These are phyloP conservation scores for Suhomyces chickasaworum DNA, from an alignment of 1,139 yeast genomes.

Conservation along the genomic window DNA sequence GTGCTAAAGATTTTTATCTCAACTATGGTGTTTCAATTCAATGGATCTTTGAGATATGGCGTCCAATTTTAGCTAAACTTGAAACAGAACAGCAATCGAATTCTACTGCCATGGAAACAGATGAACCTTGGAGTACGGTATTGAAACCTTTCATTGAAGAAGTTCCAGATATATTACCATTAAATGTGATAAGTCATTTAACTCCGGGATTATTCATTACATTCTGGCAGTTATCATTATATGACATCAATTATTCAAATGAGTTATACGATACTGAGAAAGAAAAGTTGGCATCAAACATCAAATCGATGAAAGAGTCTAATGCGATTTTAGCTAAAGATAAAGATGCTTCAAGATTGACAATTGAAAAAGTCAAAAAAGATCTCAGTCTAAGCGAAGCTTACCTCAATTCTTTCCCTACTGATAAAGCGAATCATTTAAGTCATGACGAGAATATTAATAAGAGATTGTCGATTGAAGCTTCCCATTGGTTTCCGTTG, in stretches of 20 bases:
- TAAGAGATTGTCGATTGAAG: slow-evolving; percentile 18
- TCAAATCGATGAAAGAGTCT: slow-evolving; percentile 35
- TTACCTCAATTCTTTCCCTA: slow-evolving; percentile 27
- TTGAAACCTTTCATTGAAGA: slow-evolving; percentile 20
- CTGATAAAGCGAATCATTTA: slow-evolving; percentile 36
- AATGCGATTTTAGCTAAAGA: slow-evolving; percentile 32
- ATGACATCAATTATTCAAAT: slow-evolving; percentile 65
- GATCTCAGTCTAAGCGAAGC: slow-evolving; percentile 33
- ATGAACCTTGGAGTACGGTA: slow-evolving; percentile 22
- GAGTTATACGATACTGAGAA: slow-evolving; percentile 54
- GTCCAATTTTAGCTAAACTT: slow-evolving; percentile 41
- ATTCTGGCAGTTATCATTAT: slow-evolving; percentile 78
- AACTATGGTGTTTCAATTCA: slow-evolving; percentile 57
- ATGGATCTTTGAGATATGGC: slow-evolving; percentile 84
- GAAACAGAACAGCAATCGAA: not conserved
- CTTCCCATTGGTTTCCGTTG: slow-evolving; percentile 29
- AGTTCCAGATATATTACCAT: slow-evolving; percentile 15
- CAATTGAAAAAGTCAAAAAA: slow-evolving; percentile 29
- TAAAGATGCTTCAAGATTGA: slow-evolving; percentile 29
- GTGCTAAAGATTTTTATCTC: slow-evolving; percentile 48
- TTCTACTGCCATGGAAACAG: slow-evolving; percentile 11
- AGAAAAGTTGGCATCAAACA: slow-evolving; percentile 37
- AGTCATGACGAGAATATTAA: slow-evolving; percentile 21
- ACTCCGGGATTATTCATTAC: slow-evolving; percentile 47
- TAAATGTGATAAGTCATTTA: slow-evolving; percentile 2